phyloP scores from a whole-genome alignment of 176 grass and related monocot genomes.

The Oryza glumipatula region DNA sequence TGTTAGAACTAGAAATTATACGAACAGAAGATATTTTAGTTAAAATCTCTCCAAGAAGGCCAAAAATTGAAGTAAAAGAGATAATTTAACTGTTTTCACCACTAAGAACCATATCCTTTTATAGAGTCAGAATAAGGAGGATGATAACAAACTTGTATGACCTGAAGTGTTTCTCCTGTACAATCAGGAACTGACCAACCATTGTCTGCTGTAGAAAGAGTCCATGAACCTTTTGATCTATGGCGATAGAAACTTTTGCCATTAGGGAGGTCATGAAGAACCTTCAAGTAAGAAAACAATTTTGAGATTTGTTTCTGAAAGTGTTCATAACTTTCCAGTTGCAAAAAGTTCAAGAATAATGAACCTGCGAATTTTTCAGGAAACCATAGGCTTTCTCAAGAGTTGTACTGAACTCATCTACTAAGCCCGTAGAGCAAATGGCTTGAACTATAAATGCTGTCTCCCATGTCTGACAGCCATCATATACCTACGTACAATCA shows the following conservation, averaged over 20 bases:
- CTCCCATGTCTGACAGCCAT: slow-evolving; percentile 59
- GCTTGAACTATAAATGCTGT: slow-evolving; percentile 63
- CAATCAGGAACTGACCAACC: slow-evolving; percentile 35
- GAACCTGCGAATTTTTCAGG: slow-evolving; percentile 47
- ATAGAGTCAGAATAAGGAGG: too few species aligned
- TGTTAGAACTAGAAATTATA: too few species aligned
- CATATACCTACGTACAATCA: slow-evolving; percentile 26
- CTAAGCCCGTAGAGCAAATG: slow-evolving; percentile 47
- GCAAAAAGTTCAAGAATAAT: background rate
- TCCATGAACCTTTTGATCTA: slow-evolving; percentile 27
- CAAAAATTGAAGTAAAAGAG: too few species aligned
- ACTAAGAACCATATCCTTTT: too few species aligned
- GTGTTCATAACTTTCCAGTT: too few species aligned
- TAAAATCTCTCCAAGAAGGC: too few species aligned
- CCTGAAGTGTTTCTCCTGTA: slow-evolving; percentile 49
- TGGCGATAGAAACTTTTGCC: slow-evolving; percentile 37
- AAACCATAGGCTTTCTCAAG: slow-evolving; percentile 50
- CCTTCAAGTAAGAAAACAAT: slow-evolving; percentile 15
- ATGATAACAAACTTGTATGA: background rate
- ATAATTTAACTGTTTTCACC: too few species aligned
- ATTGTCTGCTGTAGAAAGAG: slow-evolving; percentile 29
- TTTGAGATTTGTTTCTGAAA: background rate
- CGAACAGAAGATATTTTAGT: too few species aligned
- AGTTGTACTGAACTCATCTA: slow-evolving; percentile 41
- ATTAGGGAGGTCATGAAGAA: slow-evolving; percentile 25